Evolutionary conservation across 2,329 filamentous ascomycete genomes (phyloP), one percentile per base, ranked within the genome.

Genomic region (Byssoonygena ceratinophila): DNA sequence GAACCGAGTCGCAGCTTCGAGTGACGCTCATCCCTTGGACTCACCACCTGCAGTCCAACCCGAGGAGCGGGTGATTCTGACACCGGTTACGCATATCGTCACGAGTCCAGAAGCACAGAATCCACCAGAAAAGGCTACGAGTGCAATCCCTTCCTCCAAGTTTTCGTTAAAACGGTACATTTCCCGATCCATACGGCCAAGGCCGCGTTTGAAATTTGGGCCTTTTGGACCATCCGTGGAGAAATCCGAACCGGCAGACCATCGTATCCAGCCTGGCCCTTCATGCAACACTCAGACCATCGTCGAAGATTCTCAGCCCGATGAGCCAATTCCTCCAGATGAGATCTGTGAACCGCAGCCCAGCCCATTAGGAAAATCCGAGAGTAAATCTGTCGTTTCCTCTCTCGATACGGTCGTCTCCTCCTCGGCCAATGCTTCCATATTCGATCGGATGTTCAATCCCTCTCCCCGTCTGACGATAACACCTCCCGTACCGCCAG

Each of bases 361-460:
- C n/a, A 46, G 29, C 31, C 40, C 22, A 34, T 2, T 32, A 32
- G 43, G 32, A 16, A 40, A 40, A 12, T 29, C 32, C 4, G 43
- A 52, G 9, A 41, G n/a, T 11, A 16, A 23, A 16, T 46, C 43
- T 32, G 11, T 52, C 25, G 22, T 46, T 31, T 52, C 50, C 11
- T 40, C 43, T 25, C 44, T 34, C 4, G 41, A 29, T 22, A 46
- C 50, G n/a, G n/a, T n/a, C 8, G 43, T 46, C 16, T 9, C 25
- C 40, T 52, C 50, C n/a, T 52, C 50, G 11, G 16, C 50, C 43
- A 41, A 52, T 52, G 50, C 23, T 40, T 52, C 44, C 23, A 22
- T 52, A 4, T 40, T 47, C 50, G 50, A 52, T 23, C 44, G 41
- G 9, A 31, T 52, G 16, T 31, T 54, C 23, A 51, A 16, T 45